phyloP scores from a whole-genome alignment of 345 rosid species.

The Populus pruinosa region DNA sequence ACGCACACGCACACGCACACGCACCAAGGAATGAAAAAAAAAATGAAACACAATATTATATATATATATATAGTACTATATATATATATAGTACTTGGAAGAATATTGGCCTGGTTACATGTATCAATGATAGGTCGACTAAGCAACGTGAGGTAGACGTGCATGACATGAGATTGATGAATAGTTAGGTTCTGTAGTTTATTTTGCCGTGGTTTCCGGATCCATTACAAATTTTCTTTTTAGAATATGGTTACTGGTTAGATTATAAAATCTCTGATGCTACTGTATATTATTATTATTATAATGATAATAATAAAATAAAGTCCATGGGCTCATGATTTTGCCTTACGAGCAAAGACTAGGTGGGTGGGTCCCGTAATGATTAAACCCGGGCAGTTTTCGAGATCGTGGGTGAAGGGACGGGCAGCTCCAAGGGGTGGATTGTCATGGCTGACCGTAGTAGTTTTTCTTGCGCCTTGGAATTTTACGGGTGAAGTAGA shows the following conservation, averaged over 20 bases:
- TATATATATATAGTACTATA: no score
- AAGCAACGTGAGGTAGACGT: conserved; percentile 56
- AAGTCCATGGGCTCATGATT: conserved; percentile 51
- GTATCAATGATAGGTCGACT: conserved; percentile 4
- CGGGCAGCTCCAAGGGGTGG: conserved; percentile 37
- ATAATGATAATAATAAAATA: background rate
- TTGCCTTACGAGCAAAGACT: conserved; percentile 63
- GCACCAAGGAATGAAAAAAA: background rate
- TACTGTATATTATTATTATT: background rate
- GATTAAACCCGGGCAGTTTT: conserved; percentile 44
- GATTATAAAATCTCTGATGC: conserved; percentile 5
- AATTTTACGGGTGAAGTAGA: conserved; percentile 36
- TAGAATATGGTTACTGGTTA: background rate
- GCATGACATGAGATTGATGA: conserved; percentile 44
- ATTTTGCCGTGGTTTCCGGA: conserved; percentile 35
- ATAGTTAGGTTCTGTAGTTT: background rate
- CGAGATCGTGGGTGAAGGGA: conserved; percentile 25
- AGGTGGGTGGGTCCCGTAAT: conserved; percentile 52
- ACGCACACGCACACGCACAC: background rate
- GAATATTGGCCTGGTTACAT: conserved; percentile 16
- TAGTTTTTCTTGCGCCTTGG: background rate
- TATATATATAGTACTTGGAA: background rate
- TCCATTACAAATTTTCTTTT: conserved; percentile 15
- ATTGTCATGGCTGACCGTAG: conserved; percentile 31
- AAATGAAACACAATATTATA: background rate